Evolutionary conservation across 2,329 filamentous ascomycete genomes (phyloP).

Genomic region (Sarocladium brachiariae): DNA sequence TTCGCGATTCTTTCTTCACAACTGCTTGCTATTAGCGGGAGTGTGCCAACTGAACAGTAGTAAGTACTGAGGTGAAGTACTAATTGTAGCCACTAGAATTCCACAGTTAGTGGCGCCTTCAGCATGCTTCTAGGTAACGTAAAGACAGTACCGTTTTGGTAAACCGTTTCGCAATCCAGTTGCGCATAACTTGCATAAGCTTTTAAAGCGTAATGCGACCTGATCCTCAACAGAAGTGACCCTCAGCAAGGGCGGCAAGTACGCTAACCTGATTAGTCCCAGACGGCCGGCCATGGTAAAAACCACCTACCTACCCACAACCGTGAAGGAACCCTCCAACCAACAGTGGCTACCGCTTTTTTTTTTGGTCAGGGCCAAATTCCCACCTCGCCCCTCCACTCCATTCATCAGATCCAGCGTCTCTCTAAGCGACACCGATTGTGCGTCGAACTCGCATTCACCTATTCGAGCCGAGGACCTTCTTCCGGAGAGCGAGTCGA

Average conservation of each 20-base stretch:
- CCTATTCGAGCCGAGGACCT: not conserved
- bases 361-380: slow-evolving; percentile 10
- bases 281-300: not conserved
- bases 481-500: slow-evolving; percentile 13
- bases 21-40: not conserved
- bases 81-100: not conserved
- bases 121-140: not conserved
- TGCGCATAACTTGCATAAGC: not conserved
- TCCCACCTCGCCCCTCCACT: slow-evolving; percentile 10
- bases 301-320: not conserved
- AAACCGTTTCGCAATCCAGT: not conserved
- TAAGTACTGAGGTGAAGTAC: too few relatives aligned
- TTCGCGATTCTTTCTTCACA: not conserved
- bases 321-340: not conserved
- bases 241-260: not conserved
- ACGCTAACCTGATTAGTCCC: not conserved
- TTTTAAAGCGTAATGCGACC: not conserved
- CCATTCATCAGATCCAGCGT: not conserved
- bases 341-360: slow-evolving; percentile 1
- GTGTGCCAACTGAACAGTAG: not conserved
- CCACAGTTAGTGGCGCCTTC: not conserved
- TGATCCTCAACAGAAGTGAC: not conserved
- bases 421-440: not conserved
- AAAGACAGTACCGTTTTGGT: not conserved
- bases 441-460: not conserved